A percentile compares a stretch with the other conserved stretches of the same genome.
Conservation (phyloP, 805 yeast genomes). For the Sugiyamaella smithiae region DNA sequence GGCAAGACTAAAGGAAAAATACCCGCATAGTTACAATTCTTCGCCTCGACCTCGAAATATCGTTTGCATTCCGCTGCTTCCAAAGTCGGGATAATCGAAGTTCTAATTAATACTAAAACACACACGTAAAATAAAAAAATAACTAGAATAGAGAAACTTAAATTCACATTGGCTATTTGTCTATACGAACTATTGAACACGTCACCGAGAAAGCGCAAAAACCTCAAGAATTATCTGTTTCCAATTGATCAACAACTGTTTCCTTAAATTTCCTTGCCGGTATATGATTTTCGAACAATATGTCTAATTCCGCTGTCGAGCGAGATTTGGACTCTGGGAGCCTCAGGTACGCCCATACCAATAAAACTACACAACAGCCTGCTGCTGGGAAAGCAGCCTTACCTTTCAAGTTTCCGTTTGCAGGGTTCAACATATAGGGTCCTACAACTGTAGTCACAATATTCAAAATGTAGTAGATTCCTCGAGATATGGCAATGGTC, state of each 20-base stretch:
- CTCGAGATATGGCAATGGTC: conserved; percentile 41
- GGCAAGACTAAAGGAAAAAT: not conserved
- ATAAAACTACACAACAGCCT: conserved; percentile 32
- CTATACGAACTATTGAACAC: not conserved
- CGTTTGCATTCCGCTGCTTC: not conserved
- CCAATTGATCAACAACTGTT: conserved; percentile 18
- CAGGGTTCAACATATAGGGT: conserved; percentile 45
- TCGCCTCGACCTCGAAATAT: too few relatives aligned
- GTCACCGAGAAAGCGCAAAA: not conserved
- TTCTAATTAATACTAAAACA: too few relatives aligned
- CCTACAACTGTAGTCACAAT: conserved; percentile 18
- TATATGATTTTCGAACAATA: conserved; percentile 41
- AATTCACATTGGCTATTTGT: too few relatives aligned
- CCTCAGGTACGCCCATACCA: conserved; percentile 47
- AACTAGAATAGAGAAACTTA: too few relatives aligned
- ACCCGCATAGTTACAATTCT: not conserved
- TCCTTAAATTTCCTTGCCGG: conserved; percentile 30
- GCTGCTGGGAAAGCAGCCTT: conserved; percentile 49
- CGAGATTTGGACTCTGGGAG: conserved; percentile 59
- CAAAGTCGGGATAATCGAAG: not conserved
- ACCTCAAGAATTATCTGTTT: not conserved
- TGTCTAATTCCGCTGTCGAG: conserved; percentile 59
- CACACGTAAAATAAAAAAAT: too few relatives aligned
- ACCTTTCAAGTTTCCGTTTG: conserved; percentile 45
- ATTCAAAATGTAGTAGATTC: conserved; percentile 25